A percentile compares a stretch with the other conserved stretches of the same genome.
phyloP scores from a whole-genome alignment of 2,329 filamentous ascomycete genomes.

The Penicillium sp. region DNA sequence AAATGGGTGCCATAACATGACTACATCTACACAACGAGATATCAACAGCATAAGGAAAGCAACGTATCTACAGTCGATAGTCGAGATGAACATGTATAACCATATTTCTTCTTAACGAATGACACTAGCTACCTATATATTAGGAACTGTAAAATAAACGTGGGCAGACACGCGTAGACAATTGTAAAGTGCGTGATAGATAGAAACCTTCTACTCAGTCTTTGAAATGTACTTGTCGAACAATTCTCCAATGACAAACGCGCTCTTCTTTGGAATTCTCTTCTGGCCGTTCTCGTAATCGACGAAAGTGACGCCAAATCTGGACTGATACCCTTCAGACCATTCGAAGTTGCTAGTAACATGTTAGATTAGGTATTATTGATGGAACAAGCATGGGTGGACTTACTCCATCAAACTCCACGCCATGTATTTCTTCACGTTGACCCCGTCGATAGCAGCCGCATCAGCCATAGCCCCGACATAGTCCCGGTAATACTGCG shows the following conservation, averaged over 20 bases:
- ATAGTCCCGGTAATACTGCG: slow-evolving; percentile 74
- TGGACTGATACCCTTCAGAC: slow-evolving; percentile 85
- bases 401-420: slow-evolving; percentile 81
- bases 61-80: background rate
- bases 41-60: background rate
- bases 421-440: slow-evolving; percentile 75
- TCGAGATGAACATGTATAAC: too few relatives aligned
- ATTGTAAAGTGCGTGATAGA: background rate
- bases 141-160: background rate
- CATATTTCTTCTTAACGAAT: background rate
- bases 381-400: background rate
- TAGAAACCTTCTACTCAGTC: slow-evolving; percentile 28
- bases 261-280: slow-evolving; percentile 80
- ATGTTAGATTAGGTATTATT: background rate
- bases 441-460: slow-evolving; percentile 66
- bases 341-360: slow-evolving; percentile 72
- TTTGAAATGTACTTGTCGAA: slow-evolving; percentile 68
- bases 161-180: background rate
- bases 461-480: slow-evolving; percentile 73
- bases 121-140: background rate
- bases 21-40: background rate
- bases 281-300: slow-evolving; percentile 78
- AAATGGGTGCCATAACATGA: slow-evolving; percentile 46
- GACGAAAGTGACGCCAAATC: slow-evolving; percentile 79
- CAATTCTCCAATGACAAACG: slow-evolving; percentile 63